Percentiles rank a stretch among this genome's conserved stretches.
These are phyloP conservation scores for Xylariomycetidae sp. DNA, from an alignment of 2,329 filamentous ascomycete genomes.

Conservation along the genomic window DNA sequence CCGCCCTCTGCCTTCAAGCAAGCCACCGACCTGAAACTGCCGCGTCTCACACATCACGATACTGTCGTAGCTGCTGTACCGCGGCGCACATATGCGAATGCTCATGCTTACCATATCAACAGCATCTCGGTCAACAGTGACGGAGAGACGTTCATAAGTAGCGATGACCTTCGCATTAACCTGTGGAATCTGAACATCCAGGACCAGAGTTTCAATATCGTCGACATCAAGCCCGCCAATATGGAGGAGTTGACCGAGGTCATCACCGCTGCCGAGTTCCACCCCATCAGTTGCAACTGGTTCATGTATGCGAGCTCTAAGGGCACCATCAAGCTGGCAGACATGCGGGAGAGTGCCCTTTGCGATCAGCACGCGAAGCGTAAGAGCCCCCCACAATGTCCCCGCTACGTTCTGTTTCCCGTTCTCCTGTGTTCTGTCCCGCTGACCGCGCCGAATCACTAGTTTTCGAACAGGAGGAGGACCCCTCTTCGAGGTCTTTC, in stretches of 20 bases:
- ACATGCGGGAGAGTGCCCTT: conserved; percentile 94
- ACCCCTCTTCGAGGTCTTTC: conserved; percentile 93
- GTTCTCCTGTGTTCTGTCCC: neutral
- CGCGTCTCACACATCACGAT: conserved; percentile 94
- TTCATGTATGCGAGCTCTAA: conserved; percentile 99
- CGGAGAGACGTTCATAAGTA: conserved; percentile 98
- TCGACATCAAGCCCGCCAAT: conserved; percentile 98
- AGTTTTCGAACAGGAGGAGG: conserved; percentile 99
- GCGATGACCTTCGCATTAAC: conserved; percentile 95
- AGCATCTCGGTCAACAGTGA: conserved; percentile 99
- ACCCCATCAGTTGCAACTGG: conserved; percentile 96
- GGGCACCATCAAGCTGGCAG: conserved; percentile 95
- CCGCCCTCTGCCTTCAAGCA: conserved; percentile 71
- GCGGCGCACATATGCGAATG: conserved; percentile 93
- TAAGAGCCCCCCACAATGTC: conserved; percentile 50
- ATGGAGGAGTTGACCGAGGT: conserved; percentile 99
- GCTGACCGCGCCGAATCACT: conserved; percentile 6
- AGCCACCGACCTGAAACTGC: conserved; percentile 80
- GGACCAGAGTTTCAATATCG: conserved; percentile 99
- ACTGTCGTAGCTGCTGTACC: conserved; percentile 96
- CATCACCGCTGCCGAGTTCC: conserved; percentile 96
- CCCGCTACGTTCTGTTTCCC: too few relatives aligned
- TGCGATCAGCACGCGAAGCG: conserved; percentile 95
- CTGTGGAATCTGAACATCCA: conserved; percentile 99
- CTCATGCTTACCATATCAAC: conserved; percentile 99